Evolutionary conservation across 2,329 filamentous ascomycete species (phyloP).

Genomic region (Teratosphaeria viscida): DNA sequence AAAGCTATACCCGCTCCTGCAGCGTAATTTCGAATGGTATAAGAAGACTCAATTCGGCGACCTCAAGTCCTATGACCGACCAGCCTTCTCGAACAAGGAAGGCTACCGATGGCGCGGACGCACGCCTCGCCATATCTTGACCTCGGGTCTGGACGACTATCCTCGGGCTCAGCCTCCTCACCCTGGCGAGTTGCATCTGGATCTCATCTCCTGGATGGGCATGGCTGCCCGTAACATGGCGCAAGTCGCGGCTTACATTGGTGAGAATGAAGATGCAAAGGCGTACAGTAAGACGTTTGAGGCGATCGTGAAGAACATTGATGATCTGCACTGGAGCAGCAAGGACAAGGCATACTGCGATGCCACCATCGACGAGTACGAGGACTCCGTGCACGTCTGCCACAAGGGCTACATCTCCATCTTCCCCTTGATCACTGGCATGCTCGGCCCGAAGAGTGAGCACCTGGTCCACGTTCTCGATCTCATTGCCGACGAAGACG

Average conservation of each 20-base stretch:
- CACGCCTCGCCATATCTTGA: conserved; percentile 75
- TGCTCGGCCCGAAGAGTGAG: conserved; percentile 63
- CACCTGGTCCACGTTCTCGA: conserved; percentile 66
- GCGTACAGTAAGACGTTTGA: conserved; percentile 62
- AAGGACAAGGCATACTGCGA: conserved; percentile 80
- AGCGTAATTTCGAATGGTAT: conserved; percentile 91
- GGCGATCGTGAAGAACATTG: conserved; percentile 74
- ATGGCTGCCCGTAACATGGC: conserved; percentile 82
- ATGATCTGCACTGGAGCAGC: conserved; percentile 87
- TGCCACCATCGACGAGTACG: conserved; percentile 87
- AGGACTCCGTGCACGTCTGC: conserved; percentile 81
- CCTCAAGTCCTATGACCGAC: conserved; percentile 80
- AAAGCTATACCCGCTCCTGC: conserved; percentile 74
- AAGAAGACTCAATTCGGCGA: conserved; percentile 83
- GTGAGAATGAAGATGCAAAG: conserved; percentile 62
- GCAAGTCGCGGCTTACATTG: conserved; percentile 68
- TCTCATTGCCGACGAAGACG: conserved; percentile 66
- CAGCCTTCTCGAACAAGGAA: conserved; percentile 80
- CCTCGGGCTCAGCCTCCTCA: conserved; percentile 88
- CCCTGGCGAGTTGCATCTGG: conserved; percentile 88
- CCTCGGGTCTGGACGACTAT: conserved; percentile 92
- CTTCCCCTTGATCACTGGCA: conserved; percentile 80
- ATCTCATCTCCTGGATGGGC: conserved; percentile 95
- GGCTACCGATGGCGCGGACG: conserved; percentile 92
- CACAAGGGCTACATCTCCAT: conserved; percentile 94